phyloP scores from a whole-genome alignment of 176 grass and related monocot species.

The Zoysia japonica region DNA sequence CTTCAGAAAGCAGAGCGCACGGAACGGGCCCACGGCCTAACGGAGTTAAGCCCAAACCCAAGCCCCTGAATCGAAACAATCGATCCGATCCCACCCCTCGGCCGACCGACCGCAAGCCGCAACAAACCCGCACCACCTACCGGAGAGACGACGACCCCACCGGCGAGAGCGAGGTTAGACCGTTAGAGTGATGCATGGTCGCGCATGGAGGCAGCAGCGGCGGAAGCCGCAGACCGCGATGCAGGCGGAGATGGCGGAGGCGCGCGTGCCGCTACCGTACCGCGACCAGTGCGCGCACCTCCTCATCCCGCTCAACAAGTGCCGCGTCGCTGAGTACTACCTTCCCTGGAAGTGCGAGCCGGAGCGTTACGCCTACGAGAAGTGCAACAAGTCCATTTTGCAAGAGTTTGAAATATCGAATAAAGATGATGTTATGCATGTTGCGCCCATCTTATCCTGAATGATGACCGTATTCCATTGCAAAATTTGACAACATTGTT shows the following conservation, averaged over 20 bases:
- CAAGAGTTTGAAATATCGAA: too few species aligned
- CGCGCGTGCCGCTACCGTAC: slow-evolving; percentile 69
- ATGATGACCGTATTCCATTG: too few species aligned
- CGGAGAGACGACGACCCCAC: slow-evolving; percentile 33
- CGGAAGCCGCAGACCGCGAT: slow-evolving; percentile 94
- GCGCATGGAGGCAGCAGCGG: slow-evolving; percentile 55
- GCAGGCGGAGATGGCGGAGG: slow-evolving; percentile 85
- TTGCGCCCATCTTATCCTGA: too few species aligned
- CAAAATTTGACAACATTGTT: too few species aligned
- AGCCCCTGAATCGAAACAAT: slow-evolving; percentile 19
- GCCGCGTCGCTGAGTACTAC: slow-evolving; percentile 91
- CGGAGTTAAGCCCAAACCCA: slow-evolving; percentile 27
- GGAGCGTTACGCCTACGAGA: slow-evolving; percentile 96
- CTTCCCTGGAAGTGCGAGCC: slow-evolving; percentile 96
- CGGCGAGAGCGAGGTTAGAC: slow-evolving; percentile 31
- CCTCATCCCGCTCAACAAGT: slow-evolving; percentile 98
- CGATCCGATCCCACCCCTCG: not conserved
- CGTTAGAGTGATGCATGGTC: not conserved
- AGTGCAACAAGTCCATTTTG: slow-evolving; percentile 43
- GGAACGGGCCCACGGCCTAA: not conserved
- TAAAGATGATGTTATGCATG: too few species aligned
- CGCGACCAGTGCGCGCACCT: slow-evolving; percentile 98
- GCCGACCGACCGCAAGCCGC: not conserved
- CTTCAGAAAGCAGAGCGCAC: not conserved
- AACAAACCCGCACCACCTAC: slow-evolving; percentile 34